These are phyloP conservation scores for Sporopachydermia lactativora DNA, from an alignment of 805 yeast species.

Conservation along the genomic window DNA sequence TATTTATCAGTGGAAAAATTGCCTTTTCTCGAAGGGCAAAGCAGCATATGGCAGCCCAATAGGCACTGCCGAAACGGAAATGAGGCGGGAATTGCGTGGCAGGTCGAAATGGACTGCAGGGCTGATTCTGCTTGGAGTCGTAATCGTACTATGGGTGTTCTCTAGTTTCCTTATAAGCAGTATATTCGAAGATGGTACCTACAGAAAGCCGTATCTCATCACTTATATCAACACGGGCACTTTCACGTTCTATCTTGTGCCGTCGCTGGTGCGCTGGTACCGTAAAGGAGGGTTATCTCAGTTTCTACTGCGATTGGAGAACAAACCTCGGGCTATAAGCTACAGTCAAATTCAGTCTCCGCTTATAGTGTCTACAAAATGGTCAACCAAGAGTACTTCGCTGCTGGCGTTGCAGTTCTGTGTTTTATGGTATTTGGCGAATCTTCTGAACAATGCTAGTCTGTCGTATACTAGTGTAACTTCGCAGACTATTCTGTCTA, in stretches of 20 bases:
- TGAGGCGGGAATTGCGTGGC: no score
- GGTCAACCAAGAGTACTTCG: constrained; percentile 45
- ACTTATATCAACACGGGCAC: constrained; percentile 86
- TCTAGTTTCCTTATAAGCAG: background rate
- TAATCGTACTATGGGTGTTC: background rate
- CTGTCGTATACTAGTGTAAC: constrained; percentile 84
- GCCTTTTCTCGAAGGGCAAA: no score
- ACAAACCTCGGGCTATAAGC: constrained; percentile 16
- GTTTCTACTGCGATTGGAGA: constrained; percentile 12
- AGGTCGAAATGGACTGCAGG: no score
- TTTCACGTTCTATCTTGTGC: constrained; percentile 64
- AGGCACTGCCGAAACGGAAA: no score
- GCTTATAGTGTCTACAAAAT: constrained; percentile 6
- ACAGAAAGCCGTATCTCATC: constrained; percentile 82
- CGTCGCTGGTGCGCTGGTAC: constrained; percentile 24
- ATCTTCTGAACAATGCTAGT: constrained; percentile 78
- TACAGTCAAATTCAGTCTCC: constrained; percentile 8
- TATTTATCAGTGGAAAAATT: no score
- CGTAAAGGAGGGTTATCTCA: constrained; percentile 13
- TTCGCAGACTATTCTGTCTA: constrained; percentile 82
- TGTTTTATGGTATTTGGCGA: constrained; percentile 81
- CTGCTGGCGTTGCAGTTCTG: constrained; percentile 69
- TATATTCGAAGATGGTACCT: constrained; percentile 52
- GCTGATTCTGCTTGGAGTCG: background rate
- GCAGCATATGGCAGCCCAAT: no score